These are phyloP conservation scores for Plicaturopsis crispa DNA, from an alignment of 768 basidiomycete species.

Conservation along the genomic window DNA sequence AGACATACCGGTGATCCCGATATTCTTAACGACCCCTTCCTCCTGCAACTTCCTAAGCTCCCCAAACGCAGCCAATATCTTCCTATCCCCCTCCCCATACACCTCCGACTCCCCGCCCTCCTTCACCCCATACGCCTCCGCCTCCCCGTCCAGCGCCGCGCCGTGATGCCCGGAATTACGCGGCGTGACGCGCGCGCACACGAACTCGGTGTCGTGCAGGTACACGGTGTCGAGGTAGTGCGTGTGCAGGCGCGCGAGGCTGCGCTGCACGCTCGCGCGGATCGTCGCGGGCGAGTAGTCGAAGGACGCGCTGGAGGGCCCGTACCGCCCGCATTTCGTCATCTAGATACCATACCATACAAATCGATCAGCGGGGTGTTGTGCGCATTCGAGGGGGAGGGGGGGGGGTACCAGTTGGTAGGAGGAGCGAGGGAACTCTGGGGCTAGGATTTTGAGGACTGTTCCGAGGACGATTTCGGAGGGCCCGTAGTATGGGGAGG, in stretches of 20 bases:
- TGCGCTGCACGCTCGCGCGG: conserved; percentile 57
- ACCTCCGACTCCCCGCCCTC: conserved; percentile 48
- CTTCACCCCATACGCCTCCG: conserved; percentile 57
- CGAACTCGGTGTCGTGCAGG: conserved; percentile 80
- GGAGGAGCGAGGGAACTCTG: conserved; percentile 70
- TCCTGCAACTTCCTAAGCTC: conserved; percentile 63
- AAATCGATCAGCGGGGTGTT: no score
- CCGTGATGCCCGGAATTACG: conserved; percentile 47
- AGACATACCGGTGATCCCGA: conserved; percentile 71
- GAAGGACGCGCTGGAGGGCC: conserved; percentile 40
- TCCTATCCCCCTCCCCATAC: conserved; percentile 64
- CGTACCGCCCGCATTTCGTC: conserved; percentile 84
- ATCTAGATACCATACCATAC: conserved; percentile 45
- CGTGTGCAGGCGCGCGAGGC: conserved; percentile 64
- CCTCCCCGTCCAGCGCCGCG: conserved; percentile 44
- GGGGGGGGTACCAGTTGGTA: conserved; percentile 58
- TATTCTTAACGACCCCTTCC: conserved; percentile 61
- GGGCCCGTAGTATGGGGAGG: conserved; percentile 71
- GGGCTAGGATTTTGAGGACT: conserved; percentile 46
- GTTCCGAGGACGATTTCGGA: conserved; percentile 75
- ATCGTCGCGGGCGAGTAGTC: conserved; percentile 69
- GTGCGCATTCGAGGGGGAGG: no score
- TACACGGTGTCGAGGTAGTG: conserved; percentile 76
- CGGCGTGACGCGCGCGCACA: conserved; percentile 46
- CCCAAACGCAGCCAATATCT: conserved; percentile 57